Percentiles rank a stretch among this genome's conserved stretches.
Conservation (phyloP, 345 rosid species). For the Hibiscus trionum region DNA sequence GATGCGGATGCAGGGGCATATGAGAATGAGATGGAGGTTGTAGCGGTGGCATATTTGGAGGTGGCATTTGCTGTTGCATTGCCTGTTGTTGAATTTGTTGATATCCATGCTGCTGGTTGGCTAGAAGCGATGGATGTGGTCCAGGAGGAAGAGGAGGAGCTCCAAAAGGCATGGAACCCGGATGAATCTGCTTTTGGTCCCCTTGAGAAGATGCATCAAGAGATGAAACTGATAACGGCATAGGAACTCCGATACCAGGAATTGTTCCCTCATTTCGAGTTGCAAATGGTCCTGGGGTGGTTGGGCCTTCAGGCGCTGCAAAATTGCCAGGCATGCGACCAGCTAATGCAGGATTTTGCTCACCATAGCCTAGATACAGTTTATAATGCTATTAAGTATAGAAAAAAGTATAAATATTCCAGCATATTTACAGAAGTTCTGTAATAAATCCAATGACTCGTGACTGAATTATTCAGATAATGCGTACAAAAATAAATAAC, state of each 20-base stretch:
- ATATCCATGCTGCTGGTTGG: constrained; percentile 76
- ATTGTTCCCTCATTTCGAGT: constrained; percentile 89
- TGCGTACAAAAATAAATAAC: not conserved
- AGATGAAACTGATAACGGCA: constrained; percentile 52
- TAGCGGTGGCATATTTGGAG: constrained; percentile 72
- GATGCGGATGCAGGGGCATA: constrained; percentile 66
- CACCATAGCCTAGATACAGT: constrained; percentile 60
- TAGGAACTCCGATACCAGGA: constrained; percentile 90
- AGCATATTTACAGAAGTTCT: not conserved
- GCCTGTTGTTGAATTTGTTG: constrained; percentile 63
- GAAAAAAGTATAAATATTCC: not conserved
- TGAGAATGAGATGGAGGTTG: constrained; percentile 79
- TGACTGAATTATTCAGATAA: not conserved
- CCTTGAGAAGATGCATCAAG: constrained; percentile 75
- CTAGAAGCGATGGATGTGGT: constrained; percentile 90
- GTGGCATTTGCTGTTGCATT: constrained; percentile 61
- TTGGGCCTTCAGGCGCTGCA: constrained; percentile 56
- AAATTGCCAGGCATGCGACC: constrained; percentile 75
- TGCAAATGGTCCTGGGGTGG: constrained; percentile 78
- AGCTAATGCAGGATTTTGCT: constrained; percentile 59
- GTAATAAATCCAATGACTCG: not conserved
- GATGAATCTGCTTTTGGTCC: constrained; percentile 67
- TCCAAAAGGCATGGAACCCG: constrained; percentile 57
- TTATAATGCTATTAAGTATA: not conserved
- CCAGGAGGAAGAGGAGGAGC: constrained; percentile 97